Evolutionary conservation across 208 protist species (phyloP), one percentile per base, ranked within the genome.

Genomic region (Acanthamoeba healyi): DNA sequence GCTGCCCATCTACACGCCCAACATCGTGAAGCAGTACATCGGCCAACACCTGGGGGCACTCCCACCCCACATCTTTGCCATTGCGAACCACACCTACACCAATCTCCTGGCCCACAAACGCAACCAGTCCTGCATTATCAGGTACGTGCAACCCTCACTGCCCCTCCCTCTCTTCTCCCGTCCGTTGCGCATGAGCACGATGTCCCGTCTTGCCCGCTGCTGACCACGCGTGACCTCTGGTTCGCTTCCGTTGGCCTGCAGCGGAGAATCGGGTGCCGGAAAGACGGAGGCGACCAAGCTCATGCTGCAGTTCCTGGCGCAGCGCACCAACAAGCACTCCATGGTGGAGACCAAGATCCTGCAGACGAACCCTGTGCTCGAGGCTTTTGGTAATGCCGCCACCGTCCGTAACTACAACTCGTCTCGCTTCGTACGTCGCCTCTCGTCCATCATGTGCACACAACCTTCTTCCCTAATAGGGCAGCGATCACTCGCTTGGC

Each of bases 331-430:
- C 29, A 74, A 93, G 70, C 56, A 95, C 3, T 97, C 32, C 87
- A 96, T 86, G 65, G 93, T 93, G 5, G 96, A 97, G 90, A 65
- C 92, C 70, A 95, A 97, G 89, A 95, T 97, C 44, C 56, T 97
- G 6, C 74, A 97, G 86, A 95, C 95, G 32, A 96, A 90, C 56
- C 96, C 95, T 88, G 81, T 97, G 46, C 92, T 96, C 17, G 96
- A 97, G 70, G 89, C 94, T 19, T 96, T 96, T 79, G 96, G 96
- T 65, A 97, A 97, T 77, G 96, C 96, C 34, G 92, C 92, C 61
- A 97, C 96, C 14, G 92, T 94, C 12, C 46, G 94, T 51, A 97
- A 97, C 94, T 96, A 97, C 94, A 97, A 97, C 88, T 97, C 96
- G 29, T 96, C 94, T 5, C 96, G 96, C 93, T 97, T 97, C 34